Evolutionary conservation across 2,329 filamentous ascomycete species (phyloP), one percentile per base, ranked within the genome.

Genomic region (Plectosphaerella plurivora): DNA sequence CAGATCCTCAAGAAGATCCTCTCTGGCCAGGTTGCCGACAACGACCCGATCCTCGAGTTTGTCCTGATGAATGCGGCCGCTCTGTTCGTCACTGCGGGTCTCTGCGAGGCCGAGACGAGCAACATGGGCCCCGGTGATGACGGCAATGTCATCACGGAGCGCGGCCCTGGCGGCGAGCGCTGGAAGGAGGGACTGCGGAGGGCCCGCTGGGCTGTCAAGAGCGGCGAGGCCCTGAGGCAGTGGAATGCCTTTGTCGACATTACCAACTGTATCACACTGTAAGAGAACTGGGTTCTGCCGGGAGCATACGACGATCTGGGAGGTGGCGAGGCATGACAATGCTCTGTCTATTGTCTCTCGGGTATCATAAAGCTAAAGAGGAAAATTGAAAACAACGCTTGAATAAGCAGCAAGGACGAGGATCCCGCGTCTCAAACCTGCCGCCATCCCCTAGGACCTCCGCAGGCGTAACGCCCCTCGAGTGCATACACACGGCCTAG

Each of bases 111-210:
- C 0, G 88, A 96, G 53, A 79, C 77, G 28, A 95, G 89, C 65
- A 73, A 83, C 64, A 90, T 95, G 88, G 90, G 89, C 1, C 73
- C 78, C 46, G 89, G 86, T 1, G 90, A 96, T 61, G 88, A 93
- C 62, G 89, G 90, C 0, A 78, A 86, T 42, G 90, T 96, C 46
- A 81, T 96, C 56, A 83, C 74, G 15, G 92, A 97, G 67, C 78
- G 87, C 47, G 93, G 94, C 0, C 92, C 92, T 5, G 92, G 88
- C 11, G 89, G 89, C 14, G 83, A 89, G 53, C 81, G 93, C 63
- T 99, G 94, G 94, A 99, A 96, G 74, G 93, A 97, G 66, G 94
- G 93, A 50, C 83, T 97, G 14, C 78, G 93, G 61, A 81, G 91
- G 65, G 94, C 94, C 15, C 84, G 87, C 61, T 95, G 90, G 89